Evolutionary conservation across 116 monocot species (phyloP).

Genomic region (Phalaenopsis hybrid): DNA sequence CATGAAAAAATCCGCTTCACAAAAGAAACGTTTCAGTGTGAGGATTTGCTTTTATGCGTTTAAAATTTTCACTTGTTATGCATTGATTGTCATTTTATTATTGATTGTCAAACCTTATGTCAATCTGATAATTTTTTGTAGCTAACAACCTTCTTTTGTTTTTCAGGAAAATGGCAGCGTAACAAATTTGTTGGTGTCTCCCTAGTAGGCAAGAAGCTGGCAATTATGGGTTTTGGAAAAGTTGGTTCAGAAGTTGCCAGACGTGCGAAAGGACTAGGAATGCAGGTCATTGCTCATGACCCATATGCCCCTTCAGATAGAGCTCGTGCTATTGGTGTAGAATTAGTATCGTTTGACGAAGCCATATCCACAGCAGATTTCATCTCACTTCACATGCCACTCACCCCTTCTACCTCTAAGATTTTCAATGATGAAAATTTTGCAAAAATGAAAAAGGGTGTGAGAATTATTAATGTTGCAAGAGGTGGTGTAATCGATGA

Average conservation of each 20-base stretch:
- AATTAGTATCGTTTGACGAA: conserved; percentile 71
- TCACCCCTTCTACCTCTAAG: conserved; percentile 63
- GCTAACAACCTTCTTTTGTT: not conserved
- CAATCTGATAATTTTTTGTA: not conserved
- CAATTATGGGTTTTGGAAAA: conserved; percentile 73
- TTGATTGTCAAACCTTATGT: not conserved
- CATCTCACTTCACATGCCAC: conserved; percentile 81
- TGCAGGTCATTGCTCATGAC: conserved; percentile 79
- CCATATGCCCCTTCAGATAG: conserved; percentile 74
- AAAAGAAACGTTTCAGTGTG: not conserved
- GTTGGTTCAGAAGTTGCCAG: conserved; percentile 68
- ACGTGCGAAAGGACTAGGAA: conserved; percentile 75
- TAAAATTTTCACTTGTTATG: not conserved
- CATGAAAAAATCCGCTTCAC: not conserved
- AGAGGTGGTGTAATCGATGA: conserved; percentile 89
- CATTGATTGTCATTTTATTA: not conserved
- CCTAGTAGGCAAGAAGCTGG: conserved; percentile 62
- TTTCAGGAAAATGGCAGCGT: conserved; percentile 74
- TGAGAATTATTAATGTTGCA: conserved; percentile 67
- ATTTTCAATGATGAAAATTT: conserved; percentile 60
- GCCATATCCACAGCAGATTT: conserved; percentile 73
- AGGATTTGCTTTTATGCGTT: no score
- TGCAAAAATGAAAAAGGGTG: conserved; percentile 60
- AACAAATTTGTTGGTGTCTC: conserved; percentile 85
- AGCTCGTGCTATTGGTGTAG: conserved; percentile 70